These are phyloP conservation scores for Mimosa pudica DNA, from an alignment of 306 rosid genomes.

Conservation along the genomic window DNA sequence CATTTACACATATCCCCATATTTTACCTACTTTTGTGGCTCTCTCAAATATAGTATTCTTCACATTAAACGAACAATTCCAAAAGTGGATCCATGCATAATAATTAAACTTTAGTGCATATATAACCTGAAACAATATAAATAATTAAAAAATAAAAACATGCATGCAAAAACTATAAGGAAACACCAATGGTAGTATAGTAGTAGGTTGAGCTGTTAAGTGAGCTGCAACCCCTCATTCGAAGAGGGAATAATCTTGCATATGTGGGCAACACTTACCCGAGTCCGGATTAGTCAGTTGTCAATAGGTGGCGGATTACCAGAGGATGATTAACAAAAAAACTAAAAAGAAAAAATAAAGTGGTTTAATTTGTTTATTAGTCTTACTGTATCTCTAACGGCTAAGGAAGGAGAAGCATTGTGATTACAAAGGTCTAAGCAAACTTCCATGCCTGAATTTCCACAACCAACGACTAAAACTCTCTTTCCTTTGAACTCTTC, in stretches of 20 bases:
- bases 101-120: background rate
- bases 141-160: too few relatives aligned
- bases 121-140: too few relatives aligned
- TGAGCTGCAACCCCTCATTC: too few relatives aligned
- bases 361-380: too few relatives aligned
- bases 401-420: conserved; percentile 57
- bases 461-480: conserved; percentile 70
- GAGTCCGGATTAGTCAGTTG: too few relatives aligned
- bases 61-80: conserved; percentile 5
- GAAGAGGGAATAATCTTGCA: too few relatives aligned
- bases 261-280: too few relatives aligned
- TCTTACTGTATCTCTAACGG: conserved; percentile 61
- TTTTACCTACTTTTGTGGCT: background rate
- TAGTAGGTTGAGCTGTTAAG: too few relatives aligned
- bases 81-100: conserved; percentile 4
- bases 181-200: too few relatives aligned
- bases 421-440: conserved; percentile 67
- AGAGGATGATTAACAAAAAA: too few relatives aligned
- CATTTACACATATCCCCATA: background rate
- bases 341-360: background rate
- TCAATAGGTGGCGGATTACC: too few relatives aligned
- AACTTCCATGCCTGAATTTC: conserved; percentile 75
- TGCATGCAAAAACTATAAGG: too few relatives aligned
- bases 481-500: conserved; percentile 45
- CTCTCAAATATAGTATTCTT: background rate